phyloP scores from a whole-genome alignment of 2,329 filamentous ascomycete genomes.

The Erysiphe pulchra region DNA sequence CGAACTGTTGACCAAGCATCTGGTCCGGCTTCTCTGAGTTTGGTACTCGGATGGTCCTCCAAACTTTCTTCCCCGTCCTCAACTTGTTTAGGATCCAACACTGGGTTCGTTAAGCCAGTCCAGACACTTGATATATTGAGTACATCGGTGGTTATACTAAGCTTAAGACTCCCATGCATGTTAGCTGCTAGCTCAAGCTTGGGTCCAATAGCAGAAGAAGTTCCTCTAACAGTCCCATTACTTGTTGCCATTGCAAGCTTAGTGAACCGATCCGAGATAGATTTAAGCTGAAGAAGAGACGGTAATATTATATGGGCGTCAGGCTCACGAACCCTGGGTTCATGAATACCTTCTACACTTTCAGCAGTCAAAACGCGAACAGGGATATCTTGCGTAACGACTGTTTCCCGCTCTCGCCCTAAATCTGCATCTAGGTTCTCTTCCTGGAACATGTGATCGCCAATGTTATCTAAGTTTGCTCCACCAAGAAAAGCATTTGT shows the following conservation, averaged over 20 bases:
- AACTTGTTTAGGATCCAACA: slow-evolving; percentile 56
- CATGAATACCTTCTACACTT: slow-evolving; percentile 76
- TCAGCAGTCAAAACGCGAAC: slow-evolving; percentile 66
- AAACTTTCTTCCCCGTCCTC: slow-evolving; percentile 36
- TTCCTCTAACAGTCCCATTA: slow-evolving; percentile 5
- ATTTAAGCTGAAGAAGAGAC: slow-evolving; percentile 66
- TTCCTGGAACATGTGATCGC: slow-evolving; percentile 19
- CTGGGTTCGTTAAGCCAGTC: slow-evolving; percentile 66
- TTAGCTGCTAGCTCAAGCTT: slow-evolving; percentile 76
- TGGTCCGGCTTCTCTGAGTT: slow-evolving; percentile 50
- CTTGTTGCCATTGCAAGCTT: slow-evolving; percentile 38
- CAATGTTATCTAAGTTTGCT: slow-evolving; percentile 11
- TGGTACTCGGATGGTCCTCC: slow-evolving; percentile 57
- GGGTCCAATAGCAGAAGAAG: slow-evolving; percentile 17
- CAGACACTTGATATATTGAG: slow-evolving; percentile 69
- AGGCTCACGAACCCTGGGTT: slow-evolving; percentile 70
- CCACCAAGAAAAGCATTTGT: slow-evolving; percentile 9
- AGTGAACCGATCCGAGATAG: slow-evolving; percentile 86
- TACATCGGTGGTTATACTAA: slow-evolving; percentile 61
- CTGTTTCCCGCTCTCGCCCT: slow-evolving; percentile 54
- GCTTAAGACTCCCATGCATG: slow-evolving; percentile 67
- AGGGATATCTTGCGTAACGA: slow-evolving; percentile 91
- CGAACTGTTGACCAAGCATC: slow-evolving; percentile 71
- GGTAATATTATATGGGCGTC: slow-evolving; percentile 88
- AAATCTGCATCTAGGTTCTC: slow-evolving; percentile 27